Base-by-base conservation (phyloP, 495 filamentous ascomycete genomes). In the Podospora australis region DNA sequence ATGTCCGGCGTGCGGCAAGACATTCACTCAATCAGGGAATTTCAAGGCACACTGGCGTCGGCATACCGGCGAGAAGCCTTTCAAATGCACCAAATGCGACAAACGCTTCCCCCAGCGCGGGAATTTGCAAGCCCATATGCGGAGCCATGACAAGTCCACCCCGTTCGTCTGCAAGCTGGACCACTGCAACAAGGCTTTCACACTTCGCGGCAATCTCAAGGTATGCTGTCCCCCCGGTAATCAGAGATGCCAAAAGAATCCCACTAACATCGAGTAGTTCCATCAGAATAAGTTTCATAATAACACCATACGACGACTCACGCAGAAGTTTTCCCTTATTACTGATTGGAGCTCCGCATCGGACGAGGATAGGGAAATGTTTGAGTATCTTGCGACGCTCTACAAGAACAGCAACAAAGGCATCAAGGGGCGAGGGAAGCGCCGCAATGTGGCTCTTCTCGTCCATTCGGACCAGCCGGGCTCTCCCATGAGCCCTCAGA, bases 321-420 rank as follows among this genome's bases (percentile, higher is more conserved):
- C 87, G 3, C 48, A 70, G 23, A 86, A 81, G 59, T 94, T 96
- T 60, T 79, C 82, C 3, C 72, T 72, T 47, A 70, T 87, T 42
- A 66, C 69, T 9, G 77, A 85, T 39, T 75, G 74, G 4, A 78
- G 83, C 25, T 68, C 74, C 5, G 80, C 91, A 46, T 74, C 77
- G 4, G 64, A 73, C 2, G 71, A 79, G 29, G 91, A 97, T 54
- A 82, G 79, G 50, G 86, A 88, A 48, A 67, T 96, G 25, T 90
- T 86, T 76, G 78, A 87, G 57, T 95, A 96, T 62, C 94, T 97
- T 55, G 80, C 83, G 2, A 75, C 75, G 1, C 68, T 96, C 16
- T 95, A 96, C 76, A 95, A 95, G 72, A 91, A 96, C 65, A 89
- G 84, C 66, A 97, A 97, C 73, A 95, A 95, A 65, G 91, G 91